These are phyloP conservation scores for Zostera marina DNA, from an alignment of 116 monocot genomes.

Conservation along the genomic window DNA sequence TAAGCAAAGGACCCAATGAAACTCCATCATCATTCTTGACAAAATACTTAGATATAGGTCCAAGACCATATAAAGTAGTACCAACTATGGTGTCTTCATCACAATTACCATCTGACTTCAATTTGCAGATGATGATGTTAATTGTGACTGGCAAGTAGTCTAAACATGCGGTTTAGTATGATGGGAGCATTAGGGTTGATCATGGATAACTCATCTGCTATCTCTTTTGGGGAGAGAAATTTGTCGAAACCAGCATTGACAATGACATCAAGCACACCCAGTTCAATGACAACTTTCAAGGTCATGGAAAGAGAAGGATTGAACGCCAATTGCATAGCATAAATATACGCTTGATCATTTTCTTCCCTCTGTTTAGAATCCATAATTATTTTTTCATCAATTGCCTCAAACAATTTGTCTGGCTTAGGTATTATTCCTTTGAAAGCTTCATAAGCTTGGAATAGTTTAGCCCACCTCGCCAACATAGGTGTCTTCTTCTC, in stretches of 20 bases:
- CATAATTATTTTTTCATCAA: too few relatives aligned
- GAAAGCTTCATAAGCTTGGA: too few relatives aligned
- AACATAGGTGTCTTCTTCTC: too few relatives aligned
- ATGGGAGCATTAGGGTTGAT: not conserved
- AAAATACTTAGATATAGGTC: not conserved
- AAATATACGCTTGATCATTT: too few relatives aligned
- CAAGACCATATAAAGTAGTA: not conserved
- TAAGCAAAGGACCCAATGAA: not conserved
- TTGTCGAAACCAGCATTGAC: slow-evolving; percentile 10
- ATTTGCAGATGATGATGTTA: slow-evolving; percentile 16
- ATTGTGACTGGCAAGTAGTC: slow-evolving; percentile 25
- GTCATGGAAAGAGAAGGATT: slow-evolving; percentile 18
- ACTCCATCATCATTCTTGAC: not conserved
- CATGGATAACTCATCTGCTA: not conserved
- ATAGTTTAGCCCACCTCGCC: too few relatives aligned
- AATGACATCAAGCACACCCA: slow-evolving; percentile 18
- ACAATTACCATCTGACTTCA: not conserved
- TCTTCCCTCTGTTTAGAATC: too few relatives aligned
- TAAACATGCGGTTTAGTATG: slow-evolving; percentile 24
- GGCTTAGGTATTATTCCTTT: too few relatives aligned
- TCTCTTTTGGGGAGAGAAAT: slow-evolving; percentile 10
- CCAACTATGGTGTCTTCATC: not conserved
- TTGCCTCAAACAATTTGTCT: too few relatives aligned
- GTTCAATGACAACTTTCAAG: slow-evolving; percentile 19
- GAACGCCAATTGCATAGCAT: too few relatives aligned